phyloP scores from a whole-genome alignment of 2,329 filamentous ascomycete genomes.

The Capronia epimyces region DNA sequence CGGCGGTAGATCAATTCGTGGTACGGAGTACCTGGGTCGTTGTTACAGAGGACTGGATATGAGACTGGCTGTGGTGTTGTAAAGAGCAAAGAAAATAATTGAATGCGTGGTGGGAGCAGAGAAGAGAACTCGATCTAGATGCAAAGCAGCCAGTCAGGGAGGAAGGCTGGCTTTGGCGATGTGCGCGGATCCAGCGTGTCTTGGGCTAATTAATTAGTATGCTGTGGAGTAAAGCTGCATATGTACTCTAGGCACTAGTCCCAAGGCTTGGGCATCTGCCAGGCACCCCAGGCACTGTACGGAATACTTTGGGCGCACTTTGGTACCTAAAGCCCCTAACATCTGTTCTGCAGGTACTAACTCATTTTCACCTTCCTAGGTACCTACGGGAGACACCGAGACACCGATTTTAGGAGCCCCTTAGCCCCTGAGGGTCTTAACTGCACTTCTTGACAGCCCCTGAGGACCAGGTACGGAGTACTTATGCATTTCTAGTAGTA shows the following conservation, averaged over 20 bases:
- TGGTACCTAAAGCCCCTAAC: not conserved
- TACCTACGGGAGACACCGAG: too few species aligned
- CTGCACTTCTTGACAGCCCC: too few species aligned
- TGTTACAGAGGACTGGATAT: slow-evolving; percentile 8
- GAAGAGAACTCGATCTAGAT: slow-evolving; percentile 4
- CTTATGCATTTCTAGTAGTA: too few species aligned
- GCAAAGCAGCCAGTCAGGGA: slow-evolving; percentile 8
- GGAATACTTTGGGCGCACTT: not conserved
- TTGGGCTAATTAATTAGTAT: not conserved
- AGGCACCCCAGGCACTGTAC: not conserved
- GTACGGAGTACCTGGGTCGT: slow-evolving; percentile 6
- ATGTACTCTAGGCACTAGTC: not conserved
- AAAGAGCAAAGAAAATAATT: slow-evolving; percentile 9
- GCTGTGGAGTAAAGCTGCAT: not conserved
- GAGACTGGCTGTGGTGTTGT: slow-evolving; percentile 3
- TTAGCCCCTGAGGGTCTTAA: too few species aligned
- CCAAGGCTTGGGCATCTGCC: not conserved
- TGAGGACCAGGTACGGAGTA: too few species aligned
- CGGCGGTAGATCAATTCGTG: slow-evolving; percentile 4
- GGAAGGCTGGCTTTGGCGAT: not conserved
- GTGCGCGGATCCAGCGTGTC: not conserved
- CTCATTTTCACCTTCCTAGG: not conserved
- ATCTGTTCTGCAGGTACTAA: not conserved
- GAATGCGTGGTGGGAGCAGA: slow-evolving; percentile 10
- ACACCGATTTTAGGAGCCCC: too few species aligned